Percentiles rank a stretch among this genome's conserved stretches.
Evolutionary conservation across 2,329 filamentous ascomycete species (phyloP).

Genomic region (Didymella lethalis): DNA sequence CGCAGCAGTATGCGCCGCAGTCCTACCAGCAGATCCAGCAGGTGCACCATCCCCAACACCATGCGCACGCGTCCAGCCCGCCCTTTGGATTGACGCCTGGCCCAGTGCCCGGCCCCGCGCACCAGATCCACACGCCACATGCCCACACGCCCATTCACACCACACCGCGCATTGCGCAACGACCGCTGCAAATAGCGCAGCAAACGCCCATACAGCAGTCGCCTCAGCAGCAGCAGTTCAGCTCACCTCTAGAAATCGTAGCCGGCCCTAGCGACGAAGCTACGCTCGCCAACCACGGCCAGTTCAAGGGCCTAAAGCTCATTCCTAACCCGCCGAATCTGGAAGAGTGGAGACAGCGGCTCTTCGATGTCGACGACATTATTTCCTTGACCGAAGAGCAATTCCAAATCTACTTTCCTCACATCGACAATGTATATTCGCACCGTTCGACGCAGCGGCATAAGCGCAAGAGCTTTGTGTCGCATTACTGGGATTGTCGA

Average conservation of each 20-base stretch:
- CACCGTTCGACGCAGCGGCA: slow-evolving; percentile 82
- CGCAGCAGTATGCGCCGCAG: slow-evolving; percentile 21
- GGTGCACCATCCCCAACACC: slow-evolving; percentile 7
- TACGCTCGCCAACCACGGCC: slow-evolving; percentile 59
- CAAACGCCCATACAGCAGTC: slow-evolving; percentile 14
- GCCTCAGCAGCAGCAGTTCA: slow-evolving; percentile 21
- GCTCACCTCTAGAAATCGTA: slow-evolving; percentile 9
- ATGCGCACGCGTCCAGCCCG: slow-evolving; percentile 33
- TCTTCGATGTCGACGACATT: slow-evolving; percentile 78
- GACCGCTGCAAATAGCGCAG: slow-evolving; percentile 30
- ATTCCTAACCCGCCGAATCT: slow-evolving; percentile 73
- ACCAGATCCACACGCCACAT: slow-evolving; percentile 11
- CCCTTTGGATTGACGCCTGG: slow-evolving; percentile 35
- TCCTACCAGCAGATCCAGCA: slow-evolving; percentile 27
- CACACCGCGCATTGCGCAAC: slow-evolving; percentile 22
- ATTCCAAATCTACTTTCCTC: slow-evolving; percentile 83
- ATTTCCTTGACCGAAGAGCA: slow-evolving; percentile 78
- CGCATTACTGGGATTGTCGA: slow-evolving; percentile 85
- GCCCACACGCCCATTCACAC: slow-evolving; percentile 23
- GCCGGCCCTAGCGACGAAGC: slow-evolving; percentile 29
- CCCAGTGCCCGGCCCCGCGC: slow-evolving; percentile 20
- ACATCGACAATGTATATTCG: slow-evolving; percentile 85
- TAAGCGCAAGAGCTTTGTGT: slow-evolving; percentile 82
- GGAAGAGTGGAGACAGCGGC: slow-evolving; percentile 71
- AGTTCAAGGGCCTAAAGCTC: slow-evolving; percentile 62